Evolutionary conservation across 257 asterid species (phyloP).

Genomic region (Solanum paucissectum): DNA sequence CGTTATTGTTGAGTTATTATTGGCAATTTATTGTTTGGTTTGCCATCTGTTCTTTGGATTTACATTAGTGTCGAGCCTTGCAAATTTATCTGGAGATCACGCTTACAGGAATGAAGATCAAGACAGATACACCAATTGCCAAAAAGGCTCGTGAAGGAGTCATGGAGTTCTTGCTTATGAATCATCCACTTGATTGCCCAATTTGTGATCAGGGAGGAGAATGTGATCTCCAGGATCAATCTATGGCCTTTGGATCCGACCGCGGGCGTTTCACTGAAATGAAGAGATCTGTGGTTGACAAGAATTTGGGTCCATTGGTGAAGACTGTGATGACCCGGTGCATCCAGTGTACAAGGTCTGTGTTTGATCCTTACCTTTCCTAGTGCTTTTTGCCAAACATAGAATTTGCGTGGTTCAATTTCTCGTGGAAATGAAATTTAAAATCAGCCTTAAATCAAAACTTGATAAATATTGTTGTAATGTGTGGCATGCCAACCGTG

Average conservation of each 20-base stretch:
- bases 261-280: constrained; percentile 91
- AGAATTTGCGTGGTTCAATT: background rate
- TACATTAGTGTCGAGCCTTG: background rate
- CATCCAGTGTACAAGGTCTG: constrained; percentile 81
- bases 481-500: background rate
- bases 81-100: background rate
- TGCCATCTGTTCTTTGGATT: background rate
- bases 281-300: constrained; percentile 93
- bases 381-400: background rate
- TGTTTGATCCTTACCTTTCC: background rate
- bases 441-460: background rate
- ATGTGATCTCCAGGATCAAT: constrained; percentile 94
- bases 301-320: constrained; percentile 92
- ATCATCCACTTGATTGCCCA: constrained; percentile 96
- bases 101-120: constrained; percentile 81
- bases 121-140: constrained; percentile 87
- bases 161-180: constrained; percentile 94
- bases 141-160: constrained; percentile 99
- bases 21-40: background rate
- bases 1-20: background rate
- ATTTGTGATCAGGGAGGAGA: constrained; percentile 99
- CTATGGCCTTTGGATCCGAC: constrained; percentile 97
- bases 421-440: background rate
- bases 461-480: background rate
- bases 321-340: constrained; percentile 98